phyloP scores from a whole-genome alignment of 2,329 filamentous ascomycete genomes.

The Phialemoniopsis sp. region DNA sequence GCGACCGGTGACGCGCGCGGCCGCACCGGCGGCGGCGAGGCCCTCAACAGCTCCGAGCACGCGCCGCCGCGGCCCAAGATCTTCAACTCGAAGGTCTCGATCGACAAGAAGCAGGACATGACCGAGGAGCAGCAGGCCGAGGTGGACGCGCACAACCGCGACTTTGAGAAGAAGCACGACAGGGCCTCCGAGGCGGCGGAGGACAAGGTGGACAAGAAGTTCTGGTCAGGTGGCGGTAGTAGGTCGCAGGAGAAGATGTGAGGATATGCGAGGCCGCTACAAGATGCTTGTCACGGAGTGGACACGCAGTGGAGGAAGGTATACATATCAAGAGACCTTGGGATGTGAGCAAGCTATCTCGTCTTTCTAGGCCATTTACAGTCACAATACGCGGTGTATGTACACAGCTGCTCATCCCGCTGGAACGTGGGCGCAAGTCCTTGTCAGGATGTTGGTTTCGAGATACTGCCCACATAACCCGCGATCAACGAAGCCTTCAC shows the following conservation, averaged over 20 bases:
- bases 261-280: neutral
- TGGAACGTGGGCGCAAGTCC: no score
- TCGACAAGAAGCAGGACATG: slow-evolving; percentile 22
- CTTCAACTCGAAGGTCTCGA: slow-evolving; percentile 38
- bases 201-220: slow-evolving; percentile 52
- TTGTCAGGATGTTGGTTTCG: no score
- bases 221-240: slow-evolving; percentile 34
- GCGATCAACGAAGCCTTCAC: no score
- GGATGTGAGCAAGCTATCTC: no score
- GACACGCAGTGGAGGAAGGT: no score
- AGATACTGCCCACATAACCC: no score
- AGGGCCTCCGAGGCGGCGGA: slow-evolving; percentile 30
- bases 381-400: no score
- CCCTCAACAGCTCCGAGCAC: slow-evolving; percentile 24
- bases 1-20: slow-evolving; percentile 24
- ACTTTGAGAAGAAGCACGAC: slow-evolving; percentile 53
- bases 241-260: slow-evolving; percentile 15
- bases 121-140: slow-evolving; percentile 47
- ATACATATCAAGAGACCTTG: no score
- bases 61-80: slow-evolving; percentile 46
- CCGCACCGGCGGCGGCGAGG: slow-evolving; percentile 31
- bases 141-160: slow-evolving; percentile 53
- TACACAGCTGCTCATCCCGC: no score
- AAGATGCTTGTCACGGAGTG: no score
- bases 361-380: no score